These are phyloP conservation scores for Biancaea sappan DNA, from an alignment of 306 rosid genomes.

Conservation along the genomic window DNA sequence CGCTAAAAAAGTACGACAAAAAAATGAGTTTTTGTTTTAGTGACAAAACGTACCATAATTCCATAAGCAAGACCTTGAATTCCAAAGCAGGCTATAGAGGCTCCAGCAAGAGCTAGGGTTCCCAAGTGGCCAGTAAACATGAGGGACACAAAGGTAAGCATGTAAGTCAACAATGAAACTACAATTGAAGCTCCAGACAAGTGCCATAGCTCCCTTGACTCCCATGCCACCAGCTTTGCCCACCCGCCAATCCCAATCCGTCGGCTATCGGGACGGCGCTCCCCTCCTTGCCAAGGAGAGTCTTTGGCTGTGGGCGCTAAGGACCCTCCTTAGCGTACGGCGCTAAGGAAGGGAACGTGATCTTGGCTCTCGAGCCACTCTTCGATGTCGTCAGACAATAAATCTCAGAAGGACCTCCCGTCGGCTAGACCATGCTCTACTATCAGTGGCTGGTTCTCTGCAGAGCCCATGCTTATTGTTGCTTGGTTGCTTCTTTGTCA, in stretches of 20 bases:
- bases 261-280: too few species aligned
- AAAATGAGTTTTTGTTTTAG: too few species aligned
- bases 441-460: slow-evolving; percentile 11
- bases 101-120: slow-evolving; percentile 50
- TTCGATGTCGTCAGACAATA: slow-evolving; percentile 34
- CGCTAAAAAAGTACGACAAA: too few species aligned
- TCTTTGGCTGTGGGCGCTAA: too few species aligned
- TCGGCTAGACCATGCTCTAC: background rate
- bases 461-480: background rate
- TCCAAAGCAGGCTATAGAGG: slow-evolving; percentile 59
- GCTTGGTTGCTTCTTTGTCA: background rate
- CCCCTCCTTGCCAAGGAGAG: too few species aligned
- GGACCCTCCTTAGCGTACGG: too few species aligned
- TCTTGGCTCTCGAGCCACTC: slow-evolving; percentile 51
- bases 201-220: slow-evolving; percentile 53
- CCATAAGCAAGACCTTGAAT: slow-evolving; percentile 66
- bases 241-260: slow-evolving; percentile 36
- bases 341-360: too few species aligned
- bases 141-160: slow-evolving; percentile 10
- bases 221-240: slow-evolving; percentile 52
- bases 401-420: background rate
- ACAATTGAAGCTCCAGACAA: background rate
- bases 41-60: slow-evolving; percentile 42
- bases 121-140: slow-evolving; percentile 57
- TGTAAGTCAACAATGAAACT: background rate